phyloP scores from a whole-genome alignment of 2,329 filamentous ascomycete genomes.

The Fusarium tuaranense region DNA sequence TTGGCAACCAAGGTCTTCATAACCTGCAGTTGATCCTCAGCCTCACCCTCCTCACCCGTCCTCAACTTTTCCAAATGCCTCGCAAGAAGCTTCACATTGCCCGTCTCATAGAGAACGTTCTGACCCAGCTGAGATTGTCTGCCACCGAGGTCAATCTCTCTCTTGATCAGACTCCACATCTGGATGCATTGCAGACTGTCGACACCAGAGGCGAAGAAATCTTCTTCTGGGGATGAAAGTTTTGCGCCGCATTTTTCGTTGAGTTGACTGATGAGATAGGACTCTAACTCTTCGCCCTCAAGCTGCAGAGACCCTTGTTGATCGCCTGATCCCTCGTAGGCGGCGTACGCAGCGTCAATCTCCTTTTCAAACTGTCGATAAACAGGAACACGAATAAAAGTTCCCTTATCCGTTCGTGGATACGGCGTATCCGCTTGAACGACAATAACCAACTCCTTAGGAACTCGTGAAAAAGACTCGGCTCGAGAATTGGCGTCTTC shows the following conservation, averaged over 20 bases:
- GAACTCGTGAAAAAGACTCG: conserved; percentile 65
- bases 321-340: conserved; percentile 24
- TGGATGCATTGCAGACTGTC: conserved; percentile 70
- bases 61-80: conserved; percentile 40
- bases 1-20: conserved; percentile 52
- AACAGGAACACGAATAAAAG: conserved; percentile 62
- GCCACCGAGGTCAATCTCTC: conserved; percentile 61
- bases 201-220: conserved; percentile 69
- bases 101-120: conserved; percentile 71
- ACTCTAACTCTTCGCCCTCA: conserved; percentile 42
- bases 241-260: conserved; percentile 48
- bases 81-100: conserved; percentile 28
- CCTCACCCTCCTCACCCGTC: conserved; percentile 21
- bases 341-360: conserved; percentile 56
- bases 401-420: conserved; percentile 65
- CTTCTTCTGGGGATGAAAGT: conserved; percentile 41
- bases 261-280: conserved; percentile 39
- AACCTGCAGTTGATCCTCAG: conserved; percentile 43
- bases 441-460: conserved; percentile 63
- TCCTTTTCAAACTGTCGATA: conserved; percentile 57
- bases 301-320: conserved; percentile 10
- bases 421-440: conserved; percentile 57
- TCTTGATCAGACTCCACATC: conserved; percentile 64
- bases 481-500: conserved; percentile 61
- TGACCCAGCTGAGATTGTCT: conserved; percentile 56